Base-by-base conservation (phyloP, 1,284 basidiomycete species). In the Cryptococcus jaspeensis region DNA sequence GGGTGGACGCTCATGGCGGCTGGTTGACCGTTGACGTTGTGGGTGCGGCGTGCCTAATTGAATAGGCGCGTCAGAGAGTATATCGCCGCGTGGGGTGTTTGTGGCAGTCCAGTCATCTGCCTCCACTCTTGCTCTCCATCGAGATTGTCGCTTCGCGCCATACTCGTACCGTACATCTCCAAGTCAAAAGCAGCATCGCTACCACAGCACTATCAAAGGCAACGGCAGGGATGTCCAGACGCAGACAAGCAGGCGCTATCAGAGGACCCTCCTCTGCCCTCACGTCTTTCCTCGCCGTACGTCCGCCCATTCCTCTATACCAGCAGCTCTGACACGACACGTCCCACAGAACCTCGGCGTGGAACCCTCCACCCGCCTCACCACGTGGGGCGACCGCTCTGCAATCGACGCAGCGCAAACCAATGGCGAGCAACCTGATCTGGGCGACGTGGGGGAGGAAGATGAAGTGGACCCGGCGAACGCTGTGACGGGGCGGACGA, bases 241-340 rank as follows among this genome's bases (percentile, higher is more conserved):
- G 66, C 16, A 49, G 61, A 51, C 60, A 55, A n/a, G 64, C 54
- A 22, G 70, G 73, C 23, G 72, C 71, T 1, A 87, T 96, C 42
- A 84, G 89, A 18, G 94, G 94, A 0, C 93, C 94, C 0, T 86
- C 89, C 0, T 94, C 91, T 45, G 94, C 94, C 0, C 79, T 98
- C 12, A 96, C 94, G 25, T 90, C 92, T 62, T 97, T 93, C 72
- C 81, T 98, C 18, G 85, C 86, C 65, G 92, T 92, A 62, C 58
- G 84, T 80, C 50, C 15, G 50, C 12, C 28, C 28, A 32, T 32
- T 9, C 9, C 28, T 9, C 28, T 5, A 4, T 9, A 32, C 28
- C 28, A 32, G 28, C 28, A 9, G 28, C 28, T 5, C 28, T 32
- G 28, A 32, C 28, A 38, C 46, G 50, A 52, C 11, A 53, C n/a